Percentiles rank a stretch among this genome's conserved stretches.
phyloP scores from a whole-genome alignment of 202 grass and related monocot genomes.

The Setaria italica region DNA sequence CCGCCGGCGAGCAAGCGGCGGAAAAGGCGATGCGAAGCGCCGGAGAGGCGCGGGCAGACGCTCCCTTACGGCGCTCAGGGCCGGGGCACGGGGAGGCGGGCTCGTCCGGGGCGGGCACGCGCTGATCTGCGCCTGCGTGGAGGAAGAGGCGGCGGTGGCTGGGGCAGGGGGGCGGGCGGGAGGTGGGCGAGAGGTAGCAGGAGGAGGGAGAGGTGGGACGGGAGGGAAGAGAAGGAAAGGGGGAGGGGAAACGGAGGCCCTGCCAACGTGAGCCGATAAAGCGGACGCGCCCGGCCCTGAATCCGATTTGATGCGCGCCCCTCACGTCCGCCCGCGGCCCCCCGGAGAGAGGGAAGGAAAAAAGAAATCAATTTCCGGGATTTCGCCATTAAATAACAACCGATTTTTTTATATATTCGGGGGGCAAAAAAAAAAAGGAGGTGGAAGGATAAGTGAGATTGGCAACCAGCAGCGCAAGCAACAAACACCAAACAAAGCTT shows the following conservation, averaged over 20 bases:
- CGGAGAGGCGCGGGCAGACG: background rate
- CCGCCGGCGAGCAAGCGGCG: background rate
- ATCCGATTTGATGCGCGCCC: slow-evolving; percentile 55
- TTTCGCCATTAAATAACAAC: slow-evolving; percentile 24
- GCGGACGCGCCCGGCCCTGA: slow-evolving; percentile 56
- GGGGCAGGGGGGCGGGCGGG: background rate
- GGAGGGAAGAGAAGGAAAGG: slow-evolving; percentile 14
- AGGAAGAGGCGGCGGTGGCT: background rate
- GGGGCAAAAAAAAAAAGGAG: background rate
- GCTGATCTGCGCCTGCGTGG: slow-evolving; percentile 39
- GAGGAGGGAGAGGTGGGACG: background rate
- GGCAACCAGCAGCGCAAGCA: slow-evolving; percentile 43
- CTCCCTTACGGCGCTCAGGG: background rate
- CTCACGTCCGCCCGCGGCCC: slow-evolving; percentile 56
- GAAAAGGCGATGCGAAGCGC: slow-evolving; percentile 18
- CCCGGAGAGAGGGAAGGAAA: background rate
- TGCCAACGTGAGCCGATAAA: slow-evolving; percentile 70
- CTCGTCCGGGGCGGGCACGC: background rate
- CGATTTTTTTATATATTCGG: background rate
- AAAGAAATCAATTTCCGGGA: slow-evolving; percentile 17
- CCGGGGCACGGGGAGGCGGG: background rate
- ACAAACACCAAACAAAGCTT: slow-evolving; percentile 26
- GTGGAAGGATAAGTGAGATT: background rate
- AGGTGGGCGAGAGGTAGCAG: background rate
- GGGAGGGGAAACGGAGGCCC: slow-evolving; percentile 54